Evolutionary conservation across 345 rosid genomes (phyloP).

Genomic region (Durio zibethinus): DNA sequence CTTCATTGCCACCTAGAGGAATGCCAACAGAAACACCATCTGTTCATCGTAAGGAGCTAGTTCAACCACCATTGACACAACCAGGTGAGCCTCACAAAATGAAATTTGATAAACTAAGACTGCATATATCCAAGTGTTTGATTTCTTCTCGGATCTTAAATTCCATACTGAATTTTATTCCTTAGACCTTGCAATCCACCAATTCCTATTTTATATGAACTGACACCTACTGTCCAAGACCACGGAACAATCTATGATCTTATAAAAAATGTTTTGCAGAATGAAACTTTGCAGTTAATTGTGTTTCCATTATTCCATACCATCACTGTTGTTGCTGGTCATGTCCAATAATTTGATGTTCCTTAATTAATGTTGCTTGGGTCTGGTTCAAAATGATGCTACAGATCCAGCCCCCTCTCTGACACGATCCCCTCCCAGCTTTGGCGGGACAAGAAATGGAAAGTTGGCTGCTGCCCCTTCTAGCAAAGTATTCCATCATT

Average conservation of each 20-base stretch:
- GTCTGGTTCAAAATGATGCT: constrained; percentile 16
- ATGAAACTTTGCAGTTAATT: neutral
- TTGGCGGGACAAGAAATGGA: constrained; percentile 29
- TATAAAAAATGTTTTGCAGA: neutral
- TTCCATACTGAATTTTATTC: neutral
- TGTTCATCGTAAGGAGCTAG: neutral
- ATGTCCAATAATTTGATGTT: neutral
- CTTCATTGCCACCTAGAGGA: neutral
- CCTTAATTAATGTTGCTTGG: constrained; percentile 12
- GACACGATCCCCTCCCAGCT: constrained; percentile 22
- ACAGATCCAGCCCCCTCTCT: constrained; percentile 31
- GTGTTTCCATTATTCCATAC: constrained; percentile 1
- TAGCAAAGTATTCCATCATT: constrained; percentile 19
- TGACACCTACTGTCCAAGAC: neutral
- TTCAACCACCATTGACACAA: constrained; percentile 12
- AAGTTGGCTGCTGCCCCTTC: constrained; percentile 20
- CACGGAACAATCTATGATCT: neutral
- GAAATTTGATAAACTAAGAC: neutral
- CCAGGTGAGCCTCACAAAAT: constrained; percentile 25
- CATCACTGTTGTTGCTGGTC: neutral
- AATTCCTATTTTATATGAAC: neutral
- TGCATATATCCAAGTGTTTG: neutral
- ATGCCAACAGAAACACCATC: neutral
- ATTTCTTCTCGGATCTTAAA: constrained; percentile 8
- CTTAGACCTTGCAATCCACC: neutral